Evolutionary conservation across 768 basidiomycete species (phyloP).

Genomic region (Tylopilus balloui): DNA sequence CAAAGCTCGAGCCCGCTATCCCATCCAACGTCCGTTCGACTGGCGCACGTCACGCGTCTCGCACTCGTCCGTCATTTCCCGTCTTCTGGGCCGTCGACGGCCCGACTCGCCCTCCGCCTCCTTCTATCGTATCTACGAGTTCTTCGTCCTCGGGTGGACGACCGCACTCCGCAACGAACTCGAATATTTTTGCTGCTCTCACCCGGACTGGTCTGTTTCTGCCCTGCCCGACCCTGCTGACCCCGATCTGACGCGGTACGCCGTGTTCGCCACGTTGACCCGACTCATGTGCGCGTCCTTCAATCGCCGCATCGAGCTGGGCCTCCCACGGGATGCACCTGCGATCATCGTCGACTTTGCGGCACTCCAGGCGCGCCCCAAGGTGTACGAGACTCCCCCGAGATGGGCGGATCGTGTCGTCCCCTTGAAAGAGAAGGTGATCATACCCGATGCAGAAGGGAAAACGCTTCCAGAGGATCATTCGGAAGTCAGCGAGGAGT

Average conservation of each 20-base stretch:
- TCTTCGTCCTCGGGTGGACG: conserved; percentile 10
- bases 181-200: conserved; percentile 9
- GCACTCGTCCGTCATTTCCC: not conserved
- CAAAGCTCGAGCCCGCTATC: not conserved
- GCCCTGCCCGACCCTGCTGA: conserved; percentile 2
- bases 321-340: conserved; percentile 8
- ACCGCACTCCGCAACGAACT: conserved; percentile 12
- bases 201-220: conserved; percentile 4
- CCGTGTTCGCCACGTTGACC: conserved; percentile 6
- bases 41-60: conserved; percentile 5
- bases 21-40: conserved; percentile 1
- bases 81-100: not conserved
- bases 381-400: conserved; percentile 5
- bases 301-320: conserved; percentile 11
- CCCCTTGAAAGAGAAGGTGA: not conserved
- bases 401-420: not conserved
- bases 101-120: conserved; percentile 5
- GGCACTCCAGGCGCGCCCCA: conserved; percentile 7
- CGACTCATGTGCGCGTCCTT: conserved; percentile 9
- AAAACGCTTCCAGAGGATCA: not conserved
- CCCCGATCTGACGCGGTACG: conserved; percentile 2
- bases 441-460: conserved; percentile 4
- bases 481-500: conserved; percentile 7
- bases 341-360: conserved; percentile 11
- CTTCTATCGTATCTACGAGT: conserved; percentile 10